phyloP scores from a whole-genome alignment of 352 stramenopile species.

The Globisporangium barbulae region DNA sequence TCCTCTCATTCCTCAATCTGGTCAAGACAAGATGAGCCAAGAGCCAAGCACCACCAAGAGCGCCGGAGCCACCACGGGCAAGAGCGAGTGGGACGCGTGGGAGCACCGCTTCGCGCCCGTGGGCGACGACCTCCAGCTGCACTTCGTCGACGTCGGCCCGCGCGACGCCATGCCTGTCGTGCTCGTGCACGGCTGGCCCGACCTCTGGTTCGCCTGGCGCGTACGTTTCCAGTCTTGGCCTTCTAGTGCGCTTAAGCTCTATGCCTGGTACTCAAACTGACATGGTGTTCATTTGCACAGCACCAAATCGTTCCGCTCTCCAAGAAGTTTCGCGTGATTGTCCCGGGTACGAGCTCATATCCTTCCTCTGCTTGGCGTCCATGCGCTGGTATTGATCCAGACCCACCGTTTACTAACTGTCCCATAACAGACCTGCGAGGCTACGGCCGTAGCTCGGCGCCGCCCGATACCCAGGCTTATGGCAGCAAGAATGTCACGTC shows the following conservation, averaged over 20 bases:
- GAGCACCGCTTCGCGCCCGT: constrained; percentile 18
- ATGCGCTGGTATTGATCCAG: neutral
- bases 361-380: neutral
- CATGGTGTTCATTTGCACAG: constrained; percentile 20
- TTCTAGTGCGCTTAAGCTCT: no score
- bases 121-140: constrained; percentile 14
- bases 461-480: constrained; percentile 35
- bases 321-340: constrained; percentile 54
- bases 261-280: neutral
- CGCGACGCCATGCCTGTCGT: constrained; percentile 43
- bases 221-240: constrained; percentile 18
- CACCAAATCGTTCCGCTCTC: constrained; percentile 50
- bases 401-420: neutral
- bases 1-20: neutral
- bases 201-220: constrained; percentile 60
- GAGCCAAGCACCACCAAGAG: neutral
- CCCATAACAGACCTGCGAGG: constrained; percentile 33
- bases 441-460: constrained; percentile 44
- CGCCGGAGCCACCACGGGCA: neutral
- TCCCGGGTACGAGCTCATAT: constrained; percentile 13
- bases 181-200: constrained; percentile 62
- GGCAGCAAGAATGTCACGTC: constrained; percentile 45
- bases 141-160: constrained; percentile 46
- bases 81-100: constrained; percentile 1
- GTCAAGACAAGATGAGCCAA: neutral